These are phyloP conservation scores for Thielaviopsis populi DNA, from an alignment of 2,329 filamentous ascomycete species.

Conservation along the genomic window DNA sequence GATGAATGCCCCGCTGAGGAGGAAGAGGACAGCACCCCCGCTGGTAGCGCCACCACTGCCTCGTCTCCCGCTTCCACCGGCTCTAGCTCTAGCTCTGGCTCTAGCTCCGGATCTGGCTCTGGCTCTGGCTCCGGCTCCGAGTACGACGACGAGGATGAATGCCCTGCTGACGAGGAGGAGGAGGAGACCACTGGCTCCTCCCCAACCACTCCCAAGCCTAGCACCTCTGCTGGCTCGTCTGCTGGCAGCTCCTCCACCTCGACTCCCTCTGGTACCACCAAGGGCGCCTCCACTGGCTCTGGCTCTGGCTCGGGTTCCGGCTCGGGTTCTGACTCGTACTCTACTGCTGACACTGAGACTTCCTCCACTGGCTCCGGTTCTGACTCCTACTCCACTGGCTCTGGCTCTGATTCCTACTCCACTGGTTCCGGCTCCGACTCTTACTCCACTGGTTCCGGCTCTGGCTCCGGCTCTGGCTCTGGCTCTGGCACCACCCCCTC, in stretches of 20 bases:
- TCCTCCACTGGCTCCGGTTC: background rate
- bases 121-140: background rate
- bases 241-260: background rate
- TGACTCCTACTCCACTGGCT: background rate
- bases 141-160: background rate
- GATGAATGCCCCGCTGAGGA: slow-evolving; percentile 4
- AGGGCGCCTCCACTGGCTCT: background rate
- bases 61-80: background rate
- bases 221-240: background rate
- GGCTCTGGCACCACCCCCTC: background rate
- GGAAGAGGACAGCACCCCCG: background rate
- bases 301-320: background rate
- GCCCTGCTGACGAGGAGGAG: background rate
- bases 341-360: background rate
- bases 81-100: background rate
- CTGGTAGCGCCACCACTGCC: background rate
- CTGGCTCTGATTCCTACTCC: background rate
- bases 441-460: background rate
- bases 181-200: background rate
- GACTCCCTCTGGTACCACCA: background rate
- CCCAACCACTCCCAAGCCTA: background rate
- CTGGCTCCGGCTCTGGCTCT: background rate
- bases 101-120: background rate
- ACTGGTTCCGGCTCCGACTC: background rate
- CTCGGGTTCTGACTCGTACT: background rate